phyloP scores from a whole-genome alignment of 768 basidiomycete species.

The Trametes coccinea region DNA sequence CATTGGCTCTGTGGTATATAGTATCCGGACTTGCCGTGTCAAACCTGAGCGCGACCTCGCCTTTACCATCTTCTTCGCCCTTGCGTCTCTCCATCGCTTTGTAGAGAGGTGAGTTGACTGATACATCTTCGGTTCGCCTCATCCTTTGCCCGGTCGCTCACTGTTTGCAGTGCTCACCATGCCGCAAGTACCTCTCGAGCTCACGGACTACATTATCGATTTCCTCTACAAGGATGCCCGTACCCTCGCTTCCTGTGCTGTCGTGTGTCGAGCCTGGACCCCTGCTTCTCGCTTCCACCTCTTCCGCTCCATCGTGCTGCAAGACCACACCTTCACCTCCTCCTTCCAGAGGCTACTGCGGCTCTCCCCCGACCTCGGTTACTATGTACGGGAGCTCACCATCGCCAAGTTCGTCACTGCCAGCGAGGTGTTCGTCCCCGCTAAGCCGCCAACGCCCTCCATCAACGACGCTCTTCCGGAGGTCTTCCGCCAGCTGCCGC shows the following conservation, averaged over 20 bases:
- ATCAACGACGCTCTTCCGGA: constrained; percentile 8
- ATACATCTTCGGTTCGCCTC: too few species aligned
- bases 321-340: constrained; percentile 5
- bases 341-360: constrained; percentile 25
- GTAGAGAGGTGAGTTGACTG: background rate
- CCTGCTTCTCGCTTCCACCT: constrained; percentile 33
- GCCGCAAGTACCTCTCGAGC: constrained; percentile 36
- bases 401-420: constrained; percentile 13
- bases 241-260: constrained; percentile 27
- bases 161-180: constrained; percentile 13
- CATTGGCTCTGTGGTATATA: constrained; percentile 3
- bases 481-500: constrained; percentile 17
- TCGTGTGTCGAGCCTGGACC: constrained; percentile 32
- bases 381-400: constrained; percentile 26
- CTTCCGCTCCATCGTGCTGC: constrained; percentile 26
- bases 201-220: constrained; percentile 36
- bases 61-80: background rate
- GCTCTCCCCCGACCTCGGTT: constrained; percentile 22
- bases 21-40: background rate
- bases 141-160: background rate
- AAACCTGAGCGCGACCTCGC: background rate
- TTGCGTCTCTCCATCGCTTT: background rate
- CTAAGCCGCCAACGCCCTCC: background rate
- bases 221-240: constrained; percentile 32
- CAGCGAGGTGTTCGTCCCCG: background rate